Evolutionary conservation across 2,329 filamentous ascomycete genomes (phyloP).

Genomic region (Clonostachys sp.): DNA sequence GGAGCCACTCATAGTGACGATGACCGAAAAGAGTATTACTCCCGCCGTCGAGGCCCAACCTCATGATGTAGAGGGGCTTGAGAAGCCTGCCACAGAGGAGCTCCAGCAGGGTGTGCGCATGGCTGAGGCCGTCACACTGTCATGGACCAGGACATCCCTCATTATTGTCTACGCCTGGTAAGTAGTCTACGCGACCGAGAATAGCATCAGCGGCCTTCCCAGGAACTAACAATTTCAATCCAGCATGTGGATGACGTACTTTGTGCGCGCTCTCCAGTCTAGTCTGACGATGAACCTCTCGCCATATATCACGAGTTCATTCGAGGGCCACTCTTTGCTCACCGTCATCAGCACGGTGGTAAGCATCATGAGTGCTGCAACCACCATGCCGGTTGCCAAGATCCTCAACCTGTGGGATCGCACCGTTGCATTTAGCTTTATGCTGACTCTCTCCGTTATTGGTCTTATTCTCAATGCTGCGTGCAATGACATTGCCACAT

Average conservation of each 20-base stretch:
- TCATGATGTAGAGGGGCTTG: too few species aligned
- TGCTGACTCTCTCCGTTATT: constrained; percentile 26
- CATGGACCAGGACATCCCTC: too few species aligned
- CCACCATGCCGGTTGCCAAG: constrained; percentile 22
- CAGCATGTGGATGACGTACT: constrained; percentile 36
- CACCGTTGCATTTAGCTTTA: constrained; percentile 22
- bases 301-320: constrained; percentile 28
- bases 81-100: too few species aligned
- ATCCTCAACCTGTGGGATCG: constrained; percentile 28
- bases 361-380: constrained; percentile 18
- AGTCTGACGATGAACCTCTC: constrained; percentile 24
- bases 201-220: too few species aligned
- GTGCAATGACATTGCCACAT: constrained; percentile 37
- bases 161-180: too few species aligned
- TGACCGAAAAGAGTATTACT: too few species aligned
- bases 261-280: constrained; percentile 34
- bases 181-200: too few species aligned
- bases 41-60: too few species aligned
- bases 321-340: constrained; percentile 25
- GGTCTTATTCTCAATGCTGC: constrained; percentile 49
- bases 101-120: too few species aligned
- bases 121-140: too few species aligned
- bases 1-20: too few species aligned
- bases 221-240: too few species aligned
- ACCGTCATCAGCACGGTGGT: constrained; percentile 38